These are phyloP conservation scores for Talaromyces sp. DNA, from an alignment of 2,329 filamentous ascomycete species.

Conservation along the genomic window DNA sequence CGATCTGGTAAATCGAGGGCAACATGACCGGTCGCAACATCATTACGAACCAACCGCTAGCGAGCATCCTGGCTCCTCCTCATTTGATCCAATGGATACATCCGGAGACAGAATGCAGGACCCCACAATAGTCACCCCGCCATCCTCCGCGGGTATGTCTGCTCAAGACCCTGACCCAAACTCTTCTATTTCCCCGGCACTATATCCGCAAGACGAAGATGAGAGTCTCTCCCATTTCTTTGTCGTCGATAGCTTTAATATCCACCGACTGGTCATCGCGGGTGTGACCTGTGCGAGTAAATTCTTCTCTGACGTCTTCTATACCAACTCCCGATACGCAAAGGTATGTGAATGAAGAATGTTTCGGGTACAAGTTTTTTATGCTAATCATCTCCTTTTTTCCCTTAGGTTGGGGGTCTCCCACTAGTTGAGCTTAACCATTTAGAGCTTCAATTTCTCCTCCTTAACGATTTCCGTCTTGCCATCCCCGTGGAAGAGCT, in stretches of 20 bases:
- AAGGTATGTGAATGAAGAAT: slow-evolving; percentile 67
- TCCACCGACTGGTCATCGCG: slow-evolving; percentile 92
- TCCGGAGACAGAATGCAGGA: slow-evolving; percentile 24
- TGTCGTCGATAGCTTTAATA: slow-evolving; percentile 98
- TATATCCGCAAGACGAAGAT: slow-evolving; percentile 46
- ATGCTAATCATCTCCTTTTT: not conserved
- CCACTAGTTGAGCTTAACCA: slow-evolving; percentile 93
- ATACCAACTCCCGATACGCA: slow-evolving; percentile 97
- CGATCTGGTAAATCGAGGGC: slow-evolving; percentile 83
- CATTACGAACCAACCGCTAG: slow-evolving; percentile 26
- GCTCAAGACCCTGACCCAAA: slow-evolving; percentile 38
- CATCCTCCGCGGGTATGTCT: slow-evolving; percentile 36
- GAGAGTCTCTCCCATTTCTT: slow-evolving; percentile 72
- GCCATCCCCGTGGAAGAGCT: slow-evolving; percentile 92
- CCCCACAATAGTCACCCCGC: slow-evolving; percentile 40
- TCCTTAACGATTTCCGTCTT: slow-evolving; percentile 94
- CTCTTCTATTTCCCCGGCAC: slow-evolving; percentile 36
- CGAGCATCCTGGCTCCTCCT: slow-evolving; percentile 17
- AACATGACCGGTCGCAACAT: slow-evolving; percentile 62
- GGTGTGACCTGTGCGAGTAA: slow-evolving; percentile 98
- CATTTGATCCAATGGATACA: slow-evolving; percentile 21
- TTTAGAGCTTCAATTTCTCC: slow-evolving; percentile 90
- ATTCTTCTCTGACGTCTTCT: slow-evolving; percentile 98
- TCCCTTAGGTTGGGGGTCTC: slow-evolving; percentile 80
- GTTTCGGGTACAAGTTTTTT: not conserved